Evolutionary conservation across 768 basidiomycete genomes (phyloP).

Genomic region (Glaciozyma antarctica): DNA sequence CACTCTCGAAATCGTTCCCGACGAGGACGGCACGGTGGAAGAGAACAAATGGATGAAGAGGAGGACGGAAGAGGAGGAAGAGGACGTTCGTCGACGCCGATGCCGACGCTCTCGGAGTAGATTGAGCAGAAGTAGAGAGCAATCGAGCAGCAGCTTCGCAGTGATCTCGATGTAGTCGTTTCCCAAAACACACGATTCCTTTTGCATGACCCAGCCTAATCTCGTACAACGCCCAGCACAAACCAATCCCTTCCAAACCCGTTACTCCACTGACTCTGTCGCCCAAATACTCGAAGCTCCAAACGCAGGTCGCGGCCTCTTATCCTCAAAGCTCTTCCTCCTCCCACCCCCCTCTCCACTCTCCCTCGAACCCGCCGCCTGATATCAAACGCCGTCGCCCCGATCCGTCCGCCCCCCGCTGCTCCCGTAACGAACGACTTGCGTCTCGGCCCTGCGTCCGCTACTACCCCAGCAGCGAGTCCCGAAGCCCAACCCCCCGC

Average conservation of each 20-base stretch:
- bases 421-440: neutral
- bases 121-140: neutral
- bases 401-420: neutral
- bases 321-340: conserved; percentile 7
- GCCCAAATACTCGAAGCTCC: conserved; percentile 1
- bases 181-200: too few species aligned
- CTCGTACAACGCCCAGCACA: neutral
- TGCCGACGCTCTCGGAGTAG: neutral
- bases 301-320: neutral
- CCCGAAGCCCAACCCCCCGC: neutral
- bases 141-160: too few species aligned
- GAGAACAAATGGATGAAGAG: too few species aligned
- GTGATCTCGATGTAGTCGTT: too few species aligned
- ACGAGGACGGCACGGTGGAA: neutral
- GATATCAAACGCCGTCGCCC: neutral
- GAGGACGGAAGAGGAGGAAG: neutral
- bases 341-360: neutral
- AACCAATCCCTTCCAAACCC: too few species aligned
- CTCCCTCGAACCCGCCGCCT: conserved; percentile 8
- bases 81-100: neutral
- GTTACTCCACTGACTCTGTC: neutral
- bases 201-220: neutral
- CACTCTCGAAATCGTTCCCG: neutral
- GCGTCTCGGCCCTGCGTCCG: neutral
- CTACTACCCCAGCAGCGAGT: neutral